Base-by-base conservation (phyloP, 129 eudicot species). In the Apium graveolens region DNA sequence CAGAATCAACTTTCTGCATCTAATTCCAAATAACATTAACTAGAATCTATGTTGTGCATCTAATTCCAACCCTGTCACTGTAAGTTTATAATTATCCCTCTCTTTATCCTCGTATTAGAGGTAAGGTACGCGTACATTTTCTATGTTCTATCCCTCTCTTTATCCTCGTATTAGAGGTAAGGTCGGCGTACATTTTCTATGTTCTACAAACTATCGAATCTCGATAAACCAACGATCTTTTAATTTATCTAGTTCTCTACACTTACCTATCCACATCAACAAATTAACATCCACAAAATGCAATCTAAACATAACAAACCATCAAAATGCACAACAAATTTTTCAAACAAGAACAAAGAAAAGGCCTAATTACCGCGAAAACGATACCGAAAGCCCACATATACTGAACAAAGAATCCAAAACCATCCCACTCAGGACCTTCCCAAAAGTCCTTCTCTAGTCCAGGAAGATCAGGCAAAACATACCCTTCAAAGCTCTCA, bases 321-420 rank as follows among this genome's bases (percentile, higher is more conserved):
- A 20, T 10, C 32, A 5, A 44, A 26, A 73, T 11, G 5, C 35
- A n/a, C 0, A 2, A 38, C 3, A 20, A 73, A 42, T 3, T 43
- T 18, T 21, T 0, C 31, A 73, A 43, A 42, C 11, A n/a, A n/a
- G 57, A 31, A 16, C 0, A 17, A 80, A 39, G 3, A 4, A 34
- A 63, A 55, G 24, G 26, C 27, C 31, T 5, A 6, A 18, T 83
- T 87, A 94, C 99, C 91, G 96, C 94, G 69, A 95, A 92, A 76
- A 91, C 80, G 78, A 95, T 79, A 70, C 99, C 97, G 60, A 95
- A 92, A 82, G 99, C 99, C 99, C 99, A 90, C 89, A 95, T 21
- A 65, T 95, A 95, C 84, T 95, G 94, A 11, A 95, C 55, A 53
- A 95, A 83, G 86, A 95, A 92, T 1, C 99, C 99, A 39, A 95